These are phyloP conservation scores for Schoenoplectus triqueter DNA, from an alignment of 202 grass and related monocot genomes.

Conservation along the genomic window DNA sequence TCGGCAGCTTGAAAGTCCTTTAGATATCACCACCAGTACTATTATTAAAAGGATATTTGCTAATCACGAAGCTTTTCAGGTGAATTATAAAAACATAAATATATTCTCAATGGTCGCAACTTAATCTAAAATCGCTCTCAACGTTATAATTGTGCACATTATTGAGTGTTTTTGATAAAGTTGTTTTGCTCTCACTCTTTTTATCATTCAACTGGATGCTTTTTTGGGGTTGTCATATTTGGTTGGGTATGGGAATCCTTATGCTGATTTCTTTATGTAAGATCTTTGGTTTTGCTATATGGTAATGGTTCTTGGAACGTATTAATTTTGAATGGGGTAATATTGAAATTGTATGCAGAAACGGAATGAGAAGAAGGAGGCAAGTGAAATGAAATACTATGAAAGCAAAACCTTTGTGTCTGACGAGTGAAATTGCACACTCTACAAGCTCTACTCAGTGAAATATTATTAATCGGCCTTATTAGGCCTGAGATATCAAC, in stretches of 20 bases:
- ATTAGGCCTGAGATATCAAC: conserved; percentile 28
- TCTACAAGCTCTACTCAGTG: not conserved
- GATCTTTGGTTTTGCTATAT: not conserved
- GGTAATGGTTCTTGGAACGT: conserved; percentile 14
- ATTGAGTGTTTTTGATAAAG: not conserved
- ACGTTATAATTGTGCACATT: not conserved
- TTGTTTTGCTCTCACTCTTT: not conserved
- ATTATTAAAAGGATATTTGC: conserved; percentile 60
- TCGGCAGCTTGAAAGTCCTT: conserved; percentile 47
- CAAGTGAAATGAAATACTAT: conserved; percentile 59
- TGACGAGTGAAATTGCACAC: conserved; percentile 40
- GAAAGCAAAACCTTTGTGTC: conserved; percentile 48
- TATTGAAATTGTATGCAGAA: conserved; percentile 43
- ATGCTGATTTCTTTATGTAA: conserved; percentile 32
- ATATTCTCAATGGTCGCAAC: not conserved
- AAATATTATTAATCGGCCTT: conserved; percentile 6
- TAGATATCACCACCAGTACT: conserved; percentile 58
- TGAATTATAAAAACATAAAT: conserved; percentile 21
- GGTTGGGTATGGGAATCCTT: not conserved
- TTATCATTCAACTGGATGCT: not conserved
- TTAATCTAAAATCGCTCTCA: conserved; percentile 6
- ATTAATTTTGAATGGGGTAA: conserved; percentile 5
- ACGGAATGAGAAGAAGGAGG: conserved; percentile 65
- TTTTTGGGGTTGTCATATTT: not conserved
- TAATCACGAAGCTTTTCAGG: conserved; percentile 62